Evolutionary conservation across 2,329 filamentous ascomycete species (phyloP).

Genomic region (Hymenoscyphus infarciens): DNA sequence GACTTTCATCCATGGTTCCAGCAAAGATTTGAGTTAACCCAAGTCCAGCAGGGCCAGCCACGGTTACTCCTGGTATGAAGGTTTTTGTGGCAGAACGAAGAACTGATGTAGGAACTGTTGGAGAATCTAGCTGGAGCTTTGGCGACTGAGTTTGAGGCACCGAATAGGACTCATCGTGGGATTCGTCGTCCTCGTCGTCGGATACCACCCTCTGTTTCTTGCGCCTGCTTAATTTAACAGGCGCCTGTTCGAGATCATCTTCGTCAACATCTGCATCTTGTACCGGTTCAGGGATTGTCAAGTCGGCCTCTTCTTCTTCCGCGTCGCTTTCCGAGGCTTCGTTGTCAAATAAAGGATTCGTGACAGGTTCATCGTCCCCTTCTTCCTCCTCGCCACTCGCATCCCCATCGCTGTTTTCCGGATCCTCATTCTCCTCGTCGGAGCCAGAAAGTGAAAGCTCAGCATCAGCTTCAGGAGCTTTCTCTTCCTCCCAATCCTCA

Average conservation of each 20-base stretch:
- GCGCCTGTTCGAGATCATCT: slow-evolving; percentile 27
- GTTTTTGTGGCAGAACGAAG: slow-evolving; percentile 66
- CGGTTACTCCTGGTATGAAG: slow-evolving; percentile 66
- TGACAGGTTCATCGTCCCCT: slow-evolving; percentile 43
- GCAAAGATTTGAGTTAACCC: slow-evolving; percentile 88
- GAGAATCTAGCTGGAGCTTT: slow-evolving; percentile 42
- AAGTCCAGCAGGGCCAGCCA: slow-evolving; percentile 58
- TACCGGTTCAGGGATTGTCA: slow-evolving; percentile 35
- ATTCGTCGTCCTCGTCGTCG: slow-evolving; percentile 44
- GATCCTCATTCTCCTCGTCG: slow-evolving; percentile 40
- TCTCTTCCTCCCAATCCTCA: slow-evolving; percentile 49
- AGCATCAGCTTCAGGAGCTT: slow-evolving; percentile 40
- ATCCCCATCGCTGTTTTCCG: slow-evolving; percentile 40
- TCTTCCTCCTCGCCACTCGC: slow-evolving; percentile 30
- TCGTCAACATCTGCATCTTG: slow-evolving; percentile 29
- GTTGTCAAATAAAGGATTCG: slow-evolving; percentile 32
- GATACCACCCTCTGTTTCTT: slow-evolving; percentile 34
- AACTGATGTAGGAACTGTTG: slow-evolving; percentile 55
- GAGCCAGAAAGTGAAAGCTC: slow-evolving; percentile 39
- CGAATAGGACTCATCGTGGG: slow-evolving; percentile 22
- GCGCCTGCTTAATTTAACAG: slow-evolving; percentile 20
- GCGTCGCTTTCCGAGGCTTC: slow-evolving; percentile 41
- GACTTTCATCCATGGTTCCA: slow-evolving; percentile 73
- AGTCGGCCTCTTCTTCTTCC: slow-evolving; percentile 31
- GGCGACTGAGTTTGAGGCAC: slow-evolving; percentile 30